These are phyloP conservation scores for Lippia alba DNA, from an alignment of 305 asterid species.

Conservation along the genomic window DNA sequence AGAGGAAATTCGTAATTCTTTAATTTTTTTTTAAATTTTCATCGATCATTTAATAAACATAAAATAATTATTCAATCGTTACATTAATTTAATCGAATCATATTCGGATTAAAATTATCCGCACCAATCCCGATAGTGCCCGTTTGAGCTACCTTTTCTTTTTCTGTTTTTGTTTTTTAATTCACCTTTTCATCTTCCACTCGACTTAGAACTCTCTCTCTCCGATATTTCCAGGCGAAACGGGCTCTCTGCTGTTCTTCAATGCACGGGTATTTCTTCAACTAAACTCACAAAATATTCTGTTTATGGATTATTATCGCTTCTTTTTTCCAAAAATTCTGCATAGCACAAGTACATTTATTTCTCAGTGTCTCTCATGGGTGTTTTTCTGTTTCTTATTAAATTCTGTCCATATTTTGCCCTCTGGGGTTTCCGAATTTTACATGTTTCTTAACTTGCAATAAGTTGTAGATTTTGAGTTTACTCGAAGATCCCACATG, in stretches of 20 bases:
- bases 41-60: too few relatives aligned
- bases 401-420: neutral
- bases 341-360: neutral
- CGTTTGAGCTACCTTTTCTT: too few relatives aligned
- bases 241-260: neutral
- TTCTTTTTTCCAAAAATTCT: neutral
- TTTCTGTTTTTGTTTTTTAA: too few relatives aligned
- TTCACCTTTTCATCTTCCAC: too few relatives aligned
- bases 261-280: neutral
- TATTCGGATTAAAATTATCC: too few relatives aligned
- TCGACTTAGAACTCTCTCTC: too few relatives aligned
- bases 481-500: slow-evolving; percentile 4
- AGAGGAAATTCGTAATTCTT: too few relatives aligned
- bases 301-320: neutral
- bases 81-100: too few relatives aligned
- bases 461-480: slow-evolving; percentile 15
- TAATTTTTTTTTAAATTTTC: too few relatives aligned
- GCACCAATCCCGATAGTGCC: too few relatives aligned
- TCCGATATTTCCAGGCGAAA: too few relatives aligned
- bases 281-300: neutral
- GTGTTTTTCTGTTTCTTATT: neutral
- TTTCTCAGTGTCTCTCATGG: neutral
- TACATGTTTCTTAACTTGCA: slow-evolving; percentile 9
- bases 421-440: neutral
- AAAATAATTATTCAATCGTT: too few relatives aligned